Evolutionary conservation across 2,329 filamentous ascomycete species (phyloP).

Genomic region (Neonectria neomacrospora): DNA sequence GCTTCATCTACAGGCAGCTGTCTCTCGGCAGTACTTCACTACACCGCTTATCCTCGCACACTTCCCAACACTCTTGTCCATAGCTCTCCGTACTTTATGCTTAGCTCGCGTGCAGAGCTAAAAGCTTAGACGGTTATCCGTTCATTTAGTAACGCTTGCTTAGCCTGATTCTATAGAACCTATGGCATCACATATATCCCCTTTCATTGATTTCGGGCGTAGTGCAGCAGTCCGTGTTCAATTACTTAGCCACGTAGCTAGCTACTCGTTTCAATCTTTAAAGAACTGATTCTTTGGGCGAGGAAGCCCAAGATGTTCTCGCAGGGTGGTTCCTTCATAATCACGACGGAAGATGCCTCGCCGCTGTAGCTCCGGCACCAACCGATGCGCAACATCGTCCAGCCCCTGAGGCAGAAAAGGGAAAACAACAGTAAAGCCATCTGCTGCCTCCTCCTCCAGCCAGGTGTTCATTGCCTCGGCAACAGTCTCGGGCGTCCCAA

Average conservation of each 20-base stretch:
- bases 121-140: too few relatives aligned
- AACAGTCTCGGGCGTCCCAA: constrained; percentile 60
- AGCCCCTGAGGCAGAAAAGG: constrained; percentile 63
- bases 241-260: not conserved
- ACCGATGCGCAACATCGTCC: constrained; percentile 57
- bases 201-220: not conserved
- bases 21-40: constrained; percentile 6
- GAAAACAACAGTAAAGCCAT: constrained; percentile 63
- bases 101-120: too few relatives aligned
- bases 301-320: constrained; percentile 65
- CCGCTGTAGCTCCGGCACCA: constrained; percentile 63
- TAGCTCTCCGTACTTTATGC: too few relatives aligned
- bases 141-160: too few relatives aligned
- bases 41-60: not conserved
- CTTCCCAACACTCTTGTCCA: constrained; percentile 5
- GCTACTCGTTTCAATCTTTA: not conserved
- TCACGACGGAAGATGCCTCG: constrained; percentile 63
- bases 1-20: not conserved
- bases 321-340: constrained; percentile 62
- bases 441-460: constrained; percentile 59
- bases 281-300: constrained; percentile 56
- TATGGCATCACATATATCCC: not conserved
- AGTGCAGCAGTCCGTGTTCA: not conserved
- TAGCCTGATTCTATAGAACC: too few relatives aligned
- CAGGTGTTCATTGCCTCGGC: constrained; percentile 61